Evolutionary conservation across 768 basidiomycete genomes (phyloP).

Genomic region (Mycena capillaripes): DNA sequence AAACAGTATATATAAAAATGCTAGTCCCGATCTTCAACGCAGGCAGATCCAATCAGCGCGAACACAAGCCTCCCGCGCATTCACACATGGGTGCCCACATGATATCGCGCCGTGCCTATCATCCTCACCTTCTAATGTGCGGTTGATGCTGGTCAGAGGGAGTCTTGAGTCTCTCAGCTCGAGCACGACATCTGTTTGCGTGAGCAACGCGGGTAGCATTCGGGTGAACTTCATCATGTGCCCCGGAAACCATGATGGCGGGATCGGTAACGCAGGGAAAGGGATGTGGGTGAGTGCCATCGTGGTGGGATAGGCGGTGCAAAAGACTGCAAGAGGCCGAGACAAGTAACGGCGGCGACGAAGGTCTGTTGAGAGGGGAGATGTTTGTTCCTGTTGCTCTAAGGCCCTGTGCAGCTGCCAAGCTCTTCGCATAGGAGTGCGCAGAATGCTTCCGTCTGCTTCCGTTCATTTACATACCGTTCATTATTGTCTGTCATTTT

Average conservation of each 20-base stretch:
- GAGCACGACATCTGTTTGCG: conserved; percentile 90
- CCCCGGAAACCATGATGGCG: conserved; percentile 96
- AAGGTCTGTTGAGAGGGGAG: not conserved
- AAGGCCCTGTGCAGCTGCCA: not conserved
- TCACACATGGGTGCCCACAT: conserved; percentile 16
- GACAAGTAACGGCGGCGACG: not conserved
- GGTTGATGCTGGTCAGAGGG: conserved; percentile 95
- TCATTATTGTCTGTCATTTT: not conserved
- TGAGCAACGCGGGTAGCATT: conserved; percentile 80
- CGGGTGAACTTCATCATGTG: conserved; percentile 94
- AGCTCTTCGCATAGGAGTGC: no score
- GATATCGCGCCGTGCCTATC: not conserved
- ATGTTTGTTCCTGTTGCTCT: conserved; percentile 9
- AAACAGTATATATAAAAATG: conserved; percentile 6
- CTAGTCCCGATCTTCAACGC: conserved; percentile 17
- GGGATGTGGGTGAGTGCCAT: conserved; percentile 56
- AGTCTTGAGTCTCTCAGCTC: conserved; percentile 95
- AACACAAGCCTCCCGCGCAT: conserved; percentile 55
- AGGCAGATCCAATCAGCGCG: conserved; percentile 27
- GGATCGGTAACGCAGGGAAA: conserved; percentile 66
- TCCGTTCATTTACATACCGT: conserved; percentile 5
- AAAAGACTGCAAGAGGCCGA: conserved; percentile 3
- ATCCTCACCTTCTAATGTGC: conserved; percentile 77
- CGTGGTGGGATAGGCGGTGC: conserved; percentile 7
- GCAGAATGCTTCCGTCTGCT: not conserved